Evolutionary conservation across 352 stramenopile genomes (phyloP), one percentile per base, ranked within the genome.

Genomic region (Pythium pyrilobum): DNA sequence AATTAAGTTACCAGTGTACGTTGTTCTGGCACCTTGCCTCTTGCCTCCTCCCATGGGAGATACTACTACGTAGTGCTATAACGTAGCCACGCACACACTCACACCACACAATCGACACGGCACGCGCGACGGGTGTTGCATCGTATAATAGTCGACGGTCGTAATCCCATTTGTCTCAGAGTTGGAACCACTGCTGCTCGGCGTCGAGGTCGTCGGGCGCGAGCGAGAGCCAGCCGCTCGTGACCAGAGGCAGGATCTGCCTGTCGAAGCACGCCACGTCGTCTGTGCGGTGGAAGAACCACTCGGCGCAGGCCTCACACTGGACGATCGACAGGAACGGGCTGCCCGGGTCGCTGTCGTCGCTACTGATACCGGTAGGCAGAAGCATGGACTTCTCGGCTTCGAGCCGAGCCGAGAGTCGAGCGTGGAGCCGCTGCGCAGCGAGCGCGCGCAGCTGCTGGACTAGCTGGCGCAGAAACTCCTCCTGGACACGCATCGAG

Each of bases 281-380:
- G 4, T 58, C 32, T 1, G 51, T 21, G 20, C 54, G 42, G 0
- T 33, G 42, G 16, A 51, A 36, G 21, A 63, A 50, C 69, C 69
- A 74, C 4, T 60, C 43, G 1, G 37, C n/a, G 46, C 77, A 85
- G 0, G 69, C 64, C 0, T 59, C 53, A 31, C 58, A 77, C 20
- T 87, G 74, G 12, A 73, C 58, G 4, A 60, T 23, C 0, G 59
- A 62, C 12, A 87, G 37, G 33, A 84, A 85, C 41, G 46, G 52
- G 21, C 32, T 29, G 29, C 28, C 28, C 24, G 48, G 16, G 48
- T 50, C 33, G n/a, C 54, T 20, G 20, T 39, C 38, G 10, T 63
- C 43, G 34, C n/a, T 29, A 46, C 32, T 41, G 13, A 24, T 43
- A 8, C 29, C 46, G 8, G 13, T 10, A n/a, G 49, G 29, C 20